Percentiles rank a stretch among this genome's conserved stretches.
These are phyloP conservation scores for Fusarium sp. DNA, from an alignment of 2,329 filamentous ascomycete species.

Conservation along the genomic window DNA sequence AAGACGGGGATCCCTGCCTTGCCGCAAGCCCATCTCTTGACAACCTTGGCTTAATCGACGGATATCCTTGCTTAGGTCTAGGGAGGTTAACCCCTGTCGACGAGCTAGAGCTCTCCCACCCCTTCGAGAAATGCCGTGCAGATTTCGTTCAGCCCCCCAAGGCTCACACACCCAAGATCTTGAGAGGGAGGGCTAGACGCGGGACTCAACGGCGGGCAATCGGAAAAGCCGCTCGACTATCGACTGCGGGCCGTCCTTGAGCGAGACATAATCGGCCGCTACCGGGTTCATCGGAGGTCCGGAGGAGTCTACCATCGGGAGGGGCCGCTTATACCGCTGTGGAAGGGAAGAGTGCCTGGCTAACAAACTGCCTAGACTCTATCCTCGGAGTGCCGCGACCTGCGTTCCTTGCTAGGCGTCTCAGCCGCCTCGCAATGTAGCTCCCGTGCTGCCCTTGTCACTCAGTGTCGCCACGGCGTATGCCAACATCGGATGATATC, in stretches of 20 bases:
- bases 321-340: conserved; percentile 10
- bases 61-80: not conserved
- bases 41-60: conserved; percentile 11
- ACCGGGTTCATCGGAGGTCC: conserved; percentile 10
- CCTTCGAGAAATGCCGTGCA: conserved; percentile 27
- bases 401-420: not conserved
- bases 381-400: not conserved
- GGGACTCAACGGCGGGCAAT: conserved; percentile 20
- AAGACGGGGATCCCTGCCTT: conserved; percentile 29
- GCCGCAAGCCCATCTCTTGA: conserved; percentile 13
- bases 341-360: not conserved
- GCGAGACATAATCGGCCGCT: conserved; percentile 13
- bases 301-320: conserved; percentile 10
- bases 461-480: conserved; percentile 35
- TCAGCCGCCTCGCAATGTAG: not conserved
- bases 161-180: not conserved
- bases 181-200: conserved; percentile 6
- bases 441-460: conserved; percentile 21
- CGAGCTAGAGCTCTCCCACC: conserved; percentile 24
- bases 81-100: conserved; percentile 11
- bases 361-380: not conserved
- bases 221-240: conserved; percentile 20
- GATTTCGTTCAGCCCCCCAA: not conserved
- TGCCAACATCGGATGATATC: conserved; percentile 44
- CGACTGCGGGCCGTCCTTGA: not conserved